Evolutionary conservation across 306 rosid genomes (phyloP), one percentile per base, ranked within the genome.

Genomic region (Rosa lucieae): DNA sequence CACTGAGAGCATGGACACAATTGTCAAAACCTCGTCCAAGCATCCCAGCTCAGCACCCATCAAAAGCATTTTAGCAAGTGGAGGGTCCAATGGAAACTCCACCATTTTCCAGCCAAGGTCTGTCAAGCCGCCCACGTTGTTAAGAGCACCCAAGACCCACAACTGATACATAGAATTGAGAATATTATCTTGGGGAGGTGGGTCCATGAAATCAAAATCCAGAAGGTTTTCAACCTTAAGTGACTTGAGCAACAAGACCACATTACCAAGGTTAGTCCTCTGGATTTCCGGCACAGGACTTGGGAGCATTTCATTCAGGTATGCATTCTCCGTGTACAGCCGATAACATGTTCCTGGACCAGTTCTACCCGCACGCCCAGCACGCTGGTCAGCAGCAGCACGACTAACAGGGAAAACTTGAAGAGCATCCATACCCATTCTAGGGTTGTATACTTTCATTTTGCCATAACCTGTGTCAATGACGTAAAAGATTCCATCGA

Each of bases 361-460:
- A 32, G 99, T 95, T 90, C 99, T 88, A 84, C 99, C 99, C 58
- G 99, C 99, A 75, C 99, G 93, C 72, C 99, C 99, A 70, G 98
- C 86, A 77, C 99, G 97, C 88, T 95, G 99, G 76, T 95, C 96
- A 70, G 98, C 99, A 84, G 99, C 99, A 80, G 99, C 99, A 42
- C 94, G 97, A 76, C 99, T 95, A 74, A 84, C 93, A 39, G 99
- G 99, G 85, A 95, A 95, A 79, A 95, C 99, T 77, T 95, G 99
- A 73, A 95, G 93, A 46, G 99, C 99, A 82, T 95, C 99, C 99
- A 95, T 95, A 44, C 99, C 99, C 99, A 95, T 95, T 86, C 96
- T 87, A 61, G 99, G 99, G 68, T 95, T 95, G 82, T 95, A 95
- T 35, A 95, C 99, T 87, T 95, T 95, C 99, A 95, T 95, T 86